Percentiles rank a stretch among this genome's conserved stretches.
phyloP scores from a whole-genome alignment of 768 basidiomycete species.

The Lentinula boryana region DNA sequence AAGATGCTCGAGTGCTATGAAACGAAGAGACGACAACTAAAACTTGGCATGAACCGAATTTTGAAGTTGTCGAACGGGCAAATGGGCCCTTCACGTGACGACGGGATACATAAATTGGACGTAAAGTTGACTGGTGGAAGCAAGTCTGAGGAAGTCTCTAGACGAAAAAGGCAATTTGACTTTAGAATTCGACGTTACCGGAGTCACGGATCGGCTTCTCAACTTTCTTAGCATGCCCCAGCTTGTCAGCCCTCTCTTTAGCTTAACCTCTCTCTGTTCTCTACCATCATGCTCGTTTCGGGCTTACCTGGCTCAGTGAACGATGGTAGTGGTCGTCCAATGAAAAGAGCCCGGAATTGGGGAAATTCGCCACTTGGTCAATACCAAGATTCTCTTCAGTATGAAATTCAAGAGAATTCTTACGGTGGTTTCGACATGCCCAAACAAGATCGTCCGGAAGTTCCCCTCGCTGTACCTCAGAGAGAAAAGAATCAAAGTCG shows the following conservation, averaged over 20 bases:
- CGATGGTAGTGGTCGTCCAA: slow-evolving; percentile 1
- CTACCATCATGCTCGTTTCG: slow-evolving; percentile 3
- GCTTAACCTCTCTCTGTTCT: slow-evolving; percentile 1
- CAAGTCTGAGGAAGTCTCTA: not conserved
- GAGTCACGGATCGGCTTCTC: slow-evolving; percentile 6
- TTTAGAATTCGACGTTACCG: slow-evolving; percentile 2
- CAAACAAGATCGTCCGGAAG: not conserved
- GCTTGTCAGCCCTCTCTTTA: slow-evolving; percentile 1
- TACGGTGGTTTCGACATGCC: not conserved
- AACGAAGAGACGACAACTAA: not conserved
- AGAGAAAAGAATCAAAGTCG: slow-evolving; percentile 39
- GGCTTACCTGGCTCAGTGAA: not conserved
- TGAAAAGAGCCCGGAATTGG: slow-evolving; percentile 6
- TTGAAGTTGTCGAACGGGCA: not conserved
- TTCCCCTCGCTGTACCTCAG: not conserved
- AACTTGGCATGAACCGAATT: not conserved
- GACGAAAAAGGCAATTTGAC: not conserved
- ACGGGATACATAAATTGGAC: slow-evolving; percentile 2
- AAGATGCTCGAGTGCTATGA: not conserved
- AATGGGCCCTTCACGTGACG: not conserved
- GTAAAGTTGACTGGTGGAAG: not conserved
- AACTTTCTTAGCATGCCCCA: slow-evolving; percentile 5
- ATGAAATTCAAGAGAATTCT: not conserved
- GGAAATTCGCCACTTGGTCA: not conserved
- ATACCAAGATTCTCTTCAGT: slow-evolving; percentile 3